Evolutionary conservation across 2,329 filamentous ascomycete species (phyloP).

Genomic region (Fusarium decemcellulare): DNA sequence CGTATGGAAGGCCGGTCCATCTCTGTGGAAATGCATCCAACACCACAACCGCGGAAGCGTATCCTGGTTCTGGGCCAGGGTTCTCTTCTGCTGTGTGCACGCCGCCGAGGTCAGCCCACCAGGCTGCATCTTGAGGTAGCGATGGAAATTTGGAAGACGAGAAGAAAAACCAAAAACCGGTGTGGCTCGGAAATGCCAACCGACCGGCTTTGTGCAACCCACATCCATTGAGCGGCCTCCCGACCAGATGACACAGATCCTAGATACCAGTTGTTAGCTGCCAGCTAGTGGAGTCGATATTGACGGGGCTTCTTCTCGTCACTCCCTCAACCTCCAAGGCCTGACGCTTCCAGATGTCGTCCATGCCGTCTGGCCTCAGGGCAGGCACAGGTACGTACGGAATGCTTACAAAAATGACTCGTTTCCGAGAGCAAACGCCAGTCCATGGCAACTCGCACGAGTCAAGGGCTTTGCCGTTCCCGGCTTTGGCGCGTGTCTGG

Average conservation of each 20-base stretch:
- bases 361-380: neutral
- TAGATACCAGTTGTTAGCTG: neutral
- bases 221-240: neutral
- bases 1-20: constrained; percentile 11
- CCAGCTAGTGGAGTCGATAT: neutral
- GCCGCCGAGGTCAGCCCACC: neutral
- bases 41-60: neutral
- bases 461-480: neutral
- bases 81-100: neutral
- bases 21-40: neutral
- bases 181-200: constrained; percentile 2
- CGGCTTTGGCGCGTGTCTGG: neutral
- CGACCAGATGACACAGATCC: constrained; percentile 1
- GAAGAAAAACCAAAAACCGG: neutral
- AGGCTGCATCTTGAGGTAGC: neutral
- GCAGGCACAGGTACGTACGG: neutral
- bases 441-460: neutral
- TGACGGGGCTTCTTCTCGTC: neutral
- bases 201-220: neutral
- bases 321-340: neutral
- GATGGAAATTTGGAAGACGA: neutral
- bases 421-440: neutral
- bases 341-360: constrained; percentile 4
- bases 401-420: constrained; percentile 10
- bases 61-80: neutral